Evolutionary conservation across 2,329 filamentous ascomycete species (phyloP).

Genomic region (Fusarium setosum): DNA sequence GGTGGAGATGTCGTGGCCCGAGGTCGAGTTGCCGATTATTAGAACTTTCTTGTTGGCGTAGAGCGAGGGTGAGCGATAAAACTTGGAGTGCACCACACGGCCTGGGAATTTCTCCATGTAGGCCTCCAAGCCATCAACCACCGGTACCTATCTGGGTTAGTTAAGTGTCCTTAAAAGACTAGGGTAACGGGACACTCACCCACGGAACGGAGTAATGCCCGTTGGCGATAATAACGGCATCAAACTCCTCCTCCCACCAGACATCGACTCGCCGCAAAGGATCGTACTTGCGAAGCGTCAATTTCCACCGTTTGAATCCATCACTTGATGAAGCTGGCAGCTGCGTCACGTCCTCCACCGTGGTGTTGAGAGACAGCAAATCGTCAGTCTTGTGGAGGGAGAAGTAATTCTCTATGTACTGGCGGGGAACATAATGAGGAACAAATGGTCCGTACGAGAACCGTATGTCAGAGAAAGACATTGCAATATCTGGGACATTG

Average conservation of each 20-base stretch:
- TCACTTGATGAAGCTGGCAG: constrained; percentile 31
- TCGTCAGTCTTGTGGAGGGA: constrained; percentile 59
- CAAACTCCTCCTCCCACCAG: constrained; percentile 66
- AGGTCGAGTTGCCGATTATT: constrained; percentile 58
- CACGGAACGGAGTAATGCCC: constrained; percentile 58
- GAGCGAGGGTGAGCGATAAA: constrained; percentile 52
- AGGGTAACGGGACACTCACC: constrained; percentile 45
- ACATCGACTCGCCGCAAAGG: constrained; percentile 55
- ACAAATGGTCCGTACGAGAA: constrained; percentile 68
- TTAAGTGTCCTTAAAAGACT: too few relatives aligned
- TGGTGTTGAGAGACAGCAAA: constrained; percentile 61
- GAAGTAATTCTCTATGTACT: constrained; percentile 68
- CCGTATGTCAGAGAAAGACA: constrained; percentile 64
- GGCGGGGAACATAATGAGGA: constrained; percentile 64
- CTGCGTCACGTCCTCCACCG: constrained; percentile 60
- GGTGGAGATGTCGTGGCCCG: constrained; percentile 53
- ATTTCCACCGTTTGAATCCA: constrained; percentile 53
- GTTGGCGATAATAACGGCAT: constrained; percentile 56
- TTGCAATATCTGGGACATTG: constrained; percentile 67
- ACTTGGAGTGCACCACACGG: constrained; percentile 58
- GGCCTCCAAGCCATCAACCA: constrained; percentile 56
- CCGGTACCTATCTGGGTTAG: constrained; percentile 61
- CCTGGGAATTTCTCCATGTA: constrained; percentile 53
- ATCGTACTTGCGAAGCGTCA: constrained; percentile 61
- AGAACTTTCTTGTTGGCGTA: constrained; percentile 51